phyloP scores from a whole-genome alignment of 352 stramenopile genomes.

The Phytophthora foliorum region DNA sequence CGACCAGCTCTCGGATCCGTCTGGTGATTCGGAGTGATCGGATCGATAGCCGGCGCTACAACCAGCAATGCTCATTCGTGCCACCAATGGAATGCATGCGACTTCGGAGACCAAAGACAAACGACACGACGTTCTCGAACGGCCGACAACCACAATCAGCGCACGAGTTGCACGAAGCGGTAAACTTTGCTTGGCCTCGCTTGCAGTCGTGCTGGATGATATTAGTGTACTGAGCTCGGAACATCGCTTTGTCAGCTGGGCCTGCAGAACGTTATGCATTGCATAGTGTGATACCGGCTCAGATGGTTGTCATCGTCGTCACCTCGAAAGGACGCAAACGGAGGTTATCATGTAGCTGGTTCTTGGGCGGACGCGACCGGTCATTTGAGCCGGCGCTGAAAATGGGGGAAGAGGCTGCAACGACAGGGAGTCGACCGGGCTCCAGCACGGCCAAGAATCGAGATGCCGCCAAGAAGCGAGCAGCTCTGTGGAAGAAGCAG shows the following conservation, averaged over 20 bases:
- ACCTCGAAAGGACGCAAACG: slow-evolving; percentile 27
- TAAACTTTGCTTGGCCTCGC: not conserved
- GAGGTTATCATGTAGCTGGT: not conserved
- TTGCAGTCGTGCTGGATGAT: not conserved
- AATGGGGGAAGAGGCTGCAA: slow-evolving; percentile 33
- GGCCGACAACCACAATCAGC: not conserved
- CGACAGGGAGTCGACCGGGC: slow-evolving; percentile 9
- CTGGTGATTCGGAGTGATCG: not conserved
- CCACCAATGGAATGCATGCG: not conserved
- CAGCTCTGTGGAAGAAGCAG: slow-evolving; percentile 62
- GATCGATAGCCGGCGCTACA: not conserved
- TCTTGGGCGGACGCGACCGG: slow-evolving; percentile 16
- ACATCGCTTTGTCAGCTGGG: slow-evolving; percentile 1
- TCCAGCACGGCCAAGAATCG: slow-evolving; percentile 32
- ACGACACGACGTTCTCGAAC: not conserved
- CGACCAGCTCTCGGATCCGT: slow-evolving; percentile 1
- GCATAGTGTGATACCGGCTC: too few relatives aligned
- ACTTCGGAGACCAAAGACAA: not conserved
- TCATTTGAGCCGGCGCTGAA: slow-evolving; percentile 9
- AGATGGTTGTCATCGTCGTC: not conserved
- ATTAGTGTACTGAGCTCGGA: too few relatives aligned
- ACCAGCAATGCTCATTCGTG: not conserved
- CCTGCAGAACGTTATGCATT: slow-evolving; percentile 3
- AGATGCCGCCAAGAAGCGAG: slow-evolving; percentile 46
- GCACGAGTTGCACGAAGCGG: not conserved